A percentile compares a stretch with the other conserved stretches of the same genome.
Evolutionary conservation across 2,329 filamentous ascomycete species (phyloP).

Genomic region (Chaetomiaceae sp.): DNA sequence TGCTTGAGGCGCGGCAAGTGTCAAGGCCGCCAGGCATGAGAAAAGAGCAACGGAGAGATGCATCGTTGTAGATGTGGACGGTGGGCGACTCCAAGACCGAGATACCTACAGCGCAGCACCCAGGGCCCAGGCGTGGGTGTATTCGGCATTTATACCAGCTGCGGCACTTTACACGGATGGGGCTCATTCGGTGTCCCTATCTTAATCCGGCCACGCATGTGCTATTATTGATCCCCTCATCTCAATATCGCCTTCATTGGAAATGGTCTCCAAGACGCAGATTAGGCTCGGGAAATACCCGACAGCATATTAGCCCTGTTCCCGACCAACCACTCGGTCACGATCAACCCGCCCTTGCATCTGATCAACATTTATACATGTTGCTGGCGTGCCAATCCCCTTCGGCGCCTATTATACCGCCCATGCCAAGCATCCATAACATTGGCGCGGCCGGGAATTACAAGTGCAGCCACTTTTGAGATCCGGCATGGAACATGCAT

Average conservation of each 20-base stretch:
- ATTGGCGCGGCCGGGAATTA: neutral
- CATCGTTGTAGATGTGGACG: neutral
- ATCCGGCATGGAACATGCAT: neutral
- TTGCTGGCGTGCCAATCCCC: neutral
- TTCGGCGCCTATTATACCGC: neutral
- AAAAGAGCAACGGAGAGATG: neutral
- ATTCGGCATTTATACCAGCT: no score
- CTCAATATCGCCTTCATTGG: neutral
- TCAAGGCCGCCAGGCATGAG: neutral
- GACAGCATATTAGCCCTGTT: neutral
- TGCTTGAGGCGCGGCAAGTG: neutral
- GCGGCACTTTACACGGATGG: no score
- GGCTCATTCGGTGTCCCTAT: no score
- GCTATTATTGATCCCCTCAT: neutral
- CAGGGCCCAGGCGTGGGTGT: no score
- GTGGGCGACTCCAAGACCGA: no score
- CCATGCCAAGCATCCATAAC: neutral
- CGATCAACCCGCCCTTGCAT: neutral
- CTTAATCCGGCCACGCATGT: neutral
- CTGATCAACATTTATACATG: neutral
- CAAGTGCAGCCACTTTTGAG: neutral
- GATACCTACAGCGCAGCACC: no score
- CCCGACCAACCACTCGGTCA: neutral
- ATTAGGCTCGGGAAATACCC: conserved; percentile 6
- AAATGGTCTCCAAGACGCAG: neutral